Evolutionary conservation across 2,329 filamentous ascomycete genomes (phyloP).

Genomic region (Pseudovirgaria hyperparasitica): DNA sequence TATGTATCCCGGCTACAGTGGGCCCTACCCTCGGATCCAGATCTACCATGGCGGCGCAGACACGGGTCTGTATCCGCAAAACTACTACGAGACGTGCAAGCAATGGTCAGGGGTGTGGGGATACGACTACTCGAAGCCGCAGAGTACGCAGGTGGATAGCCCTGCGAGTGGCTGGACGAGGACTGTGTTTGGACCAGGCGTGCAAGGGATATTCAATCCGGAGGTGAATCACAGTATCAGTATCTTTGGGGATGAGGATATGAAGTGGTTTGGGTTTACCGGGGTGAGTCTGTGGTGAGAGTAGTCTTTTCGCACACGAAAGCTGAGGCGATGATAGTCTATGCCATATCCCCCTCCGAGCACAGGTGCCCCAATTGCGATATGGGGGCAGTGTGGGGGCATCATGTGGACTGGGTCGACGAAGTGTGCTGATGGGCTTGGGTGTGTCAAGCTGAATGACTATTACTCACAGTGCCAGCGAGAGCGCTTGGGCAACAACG

Average conservation of each 20-base stretch:
- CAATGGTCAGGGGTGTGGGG: conserved; percentile 21
- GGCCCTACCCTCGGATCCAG: conserved; percentile 41
- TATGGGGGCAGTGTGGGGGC: conserved; percentile 8
- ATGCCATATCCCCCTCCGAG: too few species aligned
- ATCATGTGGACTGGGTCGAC: conserved; percentile 1
- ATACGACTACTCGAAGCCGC: conserved; percentile 19
- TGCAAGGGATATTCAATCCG: conserved; percentile 22
- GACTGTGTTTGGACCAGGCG: conserved; percentile 15
- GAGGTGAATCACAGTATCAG: conserved; percentile 22
- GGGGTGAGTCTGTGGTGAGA: too few species aligned
- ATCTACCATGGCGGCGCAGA: conserved; percentile 45
- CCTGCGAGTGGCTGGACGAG: conserved; percentile 20
- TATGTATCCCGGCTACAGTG: conserved; percentile 41
- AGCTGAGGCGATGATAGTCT: too few species aligned
- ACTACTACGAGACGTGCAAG: conserved; percentile 41
- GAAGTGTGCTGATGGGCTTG: neutral
- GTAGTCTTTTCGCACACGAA: too few species aligned
- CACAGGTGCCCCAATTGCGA: too few species aligned
- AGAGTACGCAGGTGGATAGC: conserved; percentile 15
- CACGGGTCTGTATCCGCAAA: conserved; percentile 36
- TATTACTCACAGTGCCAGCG: conserved; percentile 3
- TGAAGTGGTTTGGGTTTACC: conserved; percentile 21
- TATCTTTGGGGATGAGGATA: conserved; percentile 20
- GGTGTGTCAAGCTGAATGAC: conserved; percentile 1
- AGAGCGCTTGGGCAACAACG: conserved; percentile 1